Conservation (phyloP, 225 moss, liverwort and hornwort species). For the Bryum argenteum region DNA sequence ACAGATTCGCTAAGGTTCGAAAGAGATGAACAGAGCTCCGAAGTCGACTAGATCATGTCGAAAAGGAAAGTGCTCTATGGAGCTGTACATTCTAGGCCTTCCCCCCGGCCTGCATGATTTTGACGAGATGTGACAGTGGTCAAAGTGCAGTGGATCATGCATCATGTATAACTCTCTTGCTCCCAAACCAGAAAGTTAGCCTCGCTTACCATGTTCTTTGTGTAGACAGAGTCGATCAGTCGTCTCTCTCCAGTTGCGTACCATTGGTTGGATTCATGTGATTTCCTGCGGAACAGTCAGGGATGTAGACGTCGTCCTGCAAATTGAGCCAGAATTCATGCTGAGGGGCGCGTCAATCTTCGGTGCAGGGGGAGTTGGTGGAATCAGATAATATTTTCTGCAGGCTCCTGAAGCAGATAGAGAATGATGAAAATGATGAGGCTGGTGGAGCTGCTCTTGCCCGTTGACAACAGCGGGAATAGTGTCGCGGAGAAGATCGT, state of each 20-base stretch:
- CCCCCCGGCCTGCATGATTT: not conserved
- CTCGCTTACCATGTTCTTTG: slow-evolving; percentile 6
- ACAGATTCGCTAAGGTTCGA: not conserved
- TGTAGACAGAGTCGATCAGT: slow-evolving; percentile 17
- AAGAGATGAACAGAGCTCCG: not conserved
- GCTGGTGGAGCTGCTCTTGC: slow-evolving; percentile 32
- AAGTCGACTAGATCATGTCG: not conserved
- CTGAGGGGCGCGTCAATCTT: not conserved
- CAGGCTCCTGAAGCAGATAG: slow-evolving; percentile 14
- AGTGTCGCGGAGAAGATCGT: slow-evolving; percentile 15
- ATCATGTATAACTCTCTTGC: not conserved
- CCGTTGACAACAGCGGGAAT: slow-evolving; percentile 17
- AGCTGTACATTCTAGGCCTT: slow-evolving; percentile 6
- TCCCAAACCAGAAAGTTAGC: slow-evolving; percentile 1
- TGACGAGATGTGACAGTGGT: not conserved
- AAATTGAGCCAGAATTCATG: not conserved
- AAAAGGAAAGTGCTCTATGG: slow-evolving; percentile 11
- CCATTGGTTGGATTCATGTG: slow-evolving; percentile 34
- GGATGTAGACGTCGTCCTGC: slow-evolving; percentile 32
- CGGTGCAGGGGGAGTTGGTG: not conserved
- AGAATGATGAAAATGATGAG: slow-evolving; percentile 30
- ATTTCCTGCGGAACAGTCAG: slow-evolving; percentile 30
- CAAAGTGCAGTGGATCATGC: slow-evolving; percentile 17
- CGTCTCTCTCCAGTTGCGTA: slow-evolving; percentile 27
- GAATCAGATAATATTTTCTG: slow-evolving; percentile 8